These are phyloP conservation scores for Solanum chacoense DNA, from an alignment of 305 asterid species.

Conservation along the genomic window DNA sequence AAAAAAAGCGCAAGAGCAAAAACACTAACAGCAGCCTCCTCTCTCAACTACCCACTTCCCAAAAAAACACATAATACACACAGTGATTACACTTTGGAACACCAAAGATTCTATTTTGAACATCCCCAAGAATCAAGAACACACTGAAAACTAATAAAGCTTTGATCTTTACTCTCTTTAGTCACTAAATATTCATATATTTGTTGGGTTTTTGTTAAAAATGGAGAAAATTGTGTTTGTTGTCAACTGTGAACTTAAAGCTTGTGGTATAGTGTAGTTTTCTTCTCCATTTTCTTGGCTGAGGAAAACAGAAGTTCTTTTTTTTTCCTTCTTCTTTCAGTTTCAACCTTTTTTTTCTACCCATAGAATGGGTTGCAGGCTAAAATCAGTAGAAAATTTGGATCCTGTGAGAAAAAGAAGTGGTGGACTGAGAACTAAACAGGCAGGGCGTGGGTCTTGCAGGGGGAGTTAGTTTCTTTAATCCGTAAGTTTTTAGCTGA, in stretches of 20 bases:
- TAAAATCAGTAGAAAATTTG: constrained; percentile 43
- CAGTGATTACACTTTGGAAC: neutral
- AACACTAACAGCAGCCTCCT: neutral
- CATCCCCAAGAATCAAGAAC: neutral
- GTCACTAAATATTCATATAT: neutral
- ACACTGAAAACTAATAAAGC: constrained; percentile 6
- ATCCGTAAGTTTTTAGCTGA: neutral
- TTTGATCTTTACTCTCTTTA: constrained; percentile 17
- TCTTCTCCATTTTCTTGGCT: neutral
- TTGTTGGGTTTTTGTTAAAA: neutral
- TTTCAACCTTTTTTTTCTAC: neutral
- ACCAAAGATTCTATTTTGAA: neutral
- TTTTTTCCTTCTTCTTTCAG: neutral
- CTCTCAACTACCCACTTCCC: neutral
- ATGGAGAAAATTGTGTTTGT: constrained; percentile 52
- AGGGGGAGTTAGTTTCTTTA: constrained; percentile 76
- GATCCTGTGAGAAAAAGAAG: constrained; percentile 89
- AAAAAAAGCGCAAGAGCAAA: neutral
- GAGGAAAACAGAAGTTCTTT: neutral
- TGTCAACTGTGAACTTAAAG: constrained; percentile 64
- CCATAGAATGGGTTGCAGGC: constrained; percentile 53
- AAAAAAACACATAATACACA: constrained; percentile 1
- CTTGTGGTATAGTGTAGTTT: constrained; percentile 82
- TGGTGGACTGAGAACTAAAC: constrained; percentile 96
- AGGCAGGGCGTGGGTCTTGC: constrained; percentile 97